Evolutionary conservation across 2,329 filamentous ascomycete genomes (phyloP), one percentile per base, ranked within the genome.

Genomic region (Trichoderma oligosporum): DNA sequence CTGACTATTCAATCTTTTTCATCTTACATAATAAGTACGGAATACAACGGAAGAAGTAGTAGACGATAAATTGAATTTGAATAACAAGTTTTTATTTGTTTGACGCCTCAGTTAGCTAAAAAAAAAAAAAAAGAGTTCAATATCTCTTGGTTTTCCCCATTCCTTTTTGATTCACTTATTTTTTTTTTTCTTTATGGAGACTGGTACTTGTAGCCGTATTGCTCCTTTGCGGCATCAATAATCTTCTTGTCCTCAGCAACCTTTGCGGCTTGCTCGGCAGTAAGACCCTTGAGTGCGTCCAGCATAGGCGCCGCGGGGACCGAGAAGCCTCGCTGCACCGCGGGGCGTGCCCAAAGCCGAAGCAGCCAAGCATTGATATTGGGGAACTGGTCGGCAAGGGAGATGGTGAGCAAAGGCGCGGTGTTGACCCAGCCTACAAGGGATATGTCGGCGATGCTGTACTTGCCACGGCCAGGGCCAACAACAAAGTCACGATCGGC

Each of bases 301-400:
- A 27, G n/a, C 16, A 25, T n/a, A 61, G 88, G 79, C 11, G 74
- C 78, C 14, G 79, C 76, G 1, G 89, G 89, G 4, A 91, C 81
- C 70, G 89, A 78, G 57, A 84, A 77, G 5, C 88, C 91, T 72
- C 86, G 89, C 72, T 91, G 83, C 7, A 91, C 79, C 1, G 78
- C 89, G 0, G 86, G 83, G 1, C 89, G 80, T 55, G 81, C 78
- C 35, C 83, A 75, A 74, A 95, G 79, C 55, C 79, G 79, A 60
- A 87, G 81, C 63, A 91, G 78, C 91, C 91, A 96, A 4, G 81
- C 80, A 66, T 87, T 84, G 61, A 96, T 70, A 35, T 81, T 71
- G 1, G 89, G 89, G 71, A 91, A 94, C 60, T 89, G 83, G 1
- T 73, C 70, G 3, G n/a, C n/a, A n/a, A 61, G 60, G 11, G 65